Percentiles rank a stretch among this genome's conserved stretches.
These are phyloP conservation scores for Penicillium sp. DNA, from an alignment of 2,329 filamentous ascomycete species.

Conservation along the genomic window DNA sequence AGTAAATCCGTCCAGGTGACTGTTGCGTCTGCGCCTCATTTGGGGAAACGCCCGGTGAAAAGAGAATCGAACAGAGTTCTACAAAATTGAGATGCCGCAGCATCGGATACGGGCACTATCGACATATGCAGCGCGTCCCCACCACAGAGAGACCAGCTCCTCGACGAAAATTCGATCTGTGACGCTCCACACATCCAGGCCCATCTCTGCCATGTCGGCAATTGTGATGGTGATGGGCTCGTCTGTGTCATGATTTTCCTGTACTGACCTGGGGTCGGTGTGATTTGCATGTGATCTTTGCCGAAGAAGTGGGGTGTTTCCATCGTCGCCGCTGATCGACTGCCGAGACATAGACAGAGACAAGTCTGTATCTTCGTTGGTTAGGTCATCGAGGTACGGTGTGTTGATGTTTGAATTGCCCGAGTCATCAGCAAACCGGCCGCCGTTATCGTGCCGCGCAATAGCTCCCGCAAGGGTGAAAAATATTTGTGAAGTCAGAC, in stretches of 20 bases:
- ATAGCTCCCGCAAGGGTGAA: slow-evolving; percentile 47
- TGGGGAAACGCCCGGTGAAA: no score
- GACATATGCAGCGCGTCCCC: slow-evolving; percentile 46
- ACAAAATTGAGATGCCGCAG: slow-evolving; percentile 51
- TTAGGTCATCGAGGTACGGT: slow-evolving; percentile 27
- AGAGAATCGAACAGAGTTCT: slow-evolving; percentile 1
- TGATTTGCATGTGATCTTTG: slow-evolving; percentile 15
- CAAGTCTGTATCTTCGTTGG: slow-evolving; percentile 24
- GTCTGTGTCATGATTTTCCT: slow-evolving; percentile 10
- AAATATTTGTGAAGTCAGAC: slow-evolving; percentile 50
- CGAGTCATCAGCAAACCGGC: slow-evolving; percentile 21
- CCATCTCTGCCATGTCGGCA: slow-evolving; percentile 51
- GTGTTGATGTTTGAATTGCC: slow-evolving; percentile 16
- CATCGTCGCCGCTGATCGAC: slow-evolving; percentile 31
- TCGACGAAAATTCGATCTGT: slow-evolving; percentile 49
- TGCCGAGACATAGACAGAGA: slow-evolving; percentile 28
- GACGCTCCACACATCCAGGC: slow-evolving; percentile 52
- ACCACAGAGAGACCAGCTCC: slow-evolving; percentile 50
- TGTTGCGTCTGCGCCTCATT: background rate
- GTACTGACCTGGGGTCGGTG: slow-evolving; percentile 1
- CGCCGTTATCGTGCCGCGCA: slow-evolving; percentile 41
- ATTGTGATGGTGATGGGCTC: slow-evolving; percentile 41
- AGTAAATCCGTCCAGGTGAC: background rate
- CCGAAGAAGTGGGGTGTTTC: slow-evolving; percentile 28
- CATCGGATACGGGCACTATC: slow-evolving; percentile 48